Conservation (phyloP, 2,329 filamentous ascomycete species). For the Fusarium torulosum region DNA sequence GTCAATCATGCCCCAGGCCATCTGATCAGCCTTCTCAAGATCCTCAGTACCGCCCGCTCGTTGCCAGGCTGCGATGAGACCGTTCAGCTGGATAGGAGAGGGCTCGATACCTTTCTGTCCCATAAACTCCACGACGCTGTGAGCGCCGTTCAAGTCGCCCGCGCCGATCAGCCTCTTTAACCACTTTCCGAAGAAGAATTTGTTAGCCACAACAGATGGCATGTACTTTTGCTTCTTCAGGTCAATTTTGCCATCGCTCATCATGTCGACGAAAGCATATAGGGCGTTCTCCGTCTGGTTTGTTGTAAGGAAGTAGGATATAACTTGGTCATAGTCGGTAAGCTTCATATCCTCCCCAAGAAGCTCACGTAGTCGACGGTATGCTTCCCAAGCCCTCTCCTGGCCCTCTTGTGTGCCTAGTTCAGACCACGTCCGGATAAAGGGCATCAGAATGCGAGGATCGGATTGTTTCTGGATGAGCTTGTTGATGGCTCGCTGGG, state of each 20-base stretch:
- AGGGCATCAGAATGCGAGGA: slow-evolving; percentile 70
- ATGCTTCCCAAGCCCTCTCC: slow-evolving; percentile 74
- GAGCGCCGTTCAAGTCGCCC: slow-evolving; percentile 77
- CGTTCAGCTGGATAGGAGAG: slow-evolving; percentile 82
- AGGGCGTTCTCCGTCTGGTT: slow-evolving; percentile 76
- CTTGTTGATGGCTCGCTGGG: slow-evolving; percentile 66
- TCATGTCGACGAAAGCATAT: slow-evolving; percentile 89
- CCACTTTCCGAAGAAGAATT: slow-evolving; percentile 90
- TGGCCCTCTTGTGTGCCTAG: slow-evolving; percentile 60
- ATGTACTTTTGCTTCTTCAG: slow-evolving; percentile 59
- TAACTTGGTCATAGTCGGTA: slow-evolving; percentile 81
- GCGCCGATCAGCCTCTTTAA: slow-evolving; percentile 84
- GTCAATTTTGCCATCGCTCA: slow-evolving; percentile 71
- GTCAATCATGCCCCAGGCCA: slow-evolving; percentile 83
- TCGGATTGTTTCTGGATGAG: slow-evolving; percentile 65
- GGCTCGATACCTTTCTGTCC: slow-evolving; percentile 74
- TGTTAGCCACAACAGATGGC: slow-evolving; percentile 70
- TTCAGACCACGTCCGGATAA: slow-evolving; percentile 77
- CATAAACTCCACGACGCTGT: slow-evolving; percentile 81
- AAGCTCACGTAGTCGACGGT: slow-evolving; percentile 72
- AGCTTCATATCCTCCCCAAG: slow-evolving; percentile 73
- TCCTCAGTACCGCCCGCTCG: slow-evolving; percentile 69
- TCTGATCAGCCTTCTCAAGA: slow-evolving; percentile 71
- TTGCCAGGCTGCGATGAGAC: slow-evolving; percentile 83
- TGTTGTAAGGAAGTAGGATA: slow-evolving; percentile 76